These are phyloP conservation scores for Ichthyophthirius multifiliis DNA, from an alignment of 169 alveolate genomes.

Conservation along the genomic window DNA sequence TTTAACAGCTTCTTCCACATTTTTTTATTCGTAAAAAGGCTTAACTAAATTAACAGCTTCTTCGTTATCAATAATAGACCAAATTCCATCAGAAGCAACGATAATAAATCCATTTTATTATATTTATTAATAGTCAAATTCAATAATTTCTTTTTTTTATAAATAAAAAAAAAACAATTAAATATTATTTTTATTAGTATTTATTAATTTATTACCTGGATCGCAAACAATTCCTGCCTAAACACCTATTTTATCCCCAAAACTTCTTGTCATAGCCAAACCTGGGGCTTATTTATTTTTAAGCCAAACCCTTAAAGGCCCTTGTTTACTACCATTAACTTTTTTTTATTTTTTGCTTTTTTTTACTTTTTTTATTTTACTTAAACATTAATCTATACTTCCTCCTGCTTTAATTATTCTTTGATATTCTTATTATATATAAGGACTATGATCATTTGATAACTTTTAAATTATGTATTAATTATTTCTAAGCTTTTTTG, in stretches of 20 bases:
- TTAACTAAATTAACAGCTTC: slow-evolving; percentile 63
- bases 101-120: slow-evolving; percentile 76
- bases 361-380: no score
- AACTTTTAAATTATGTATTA: slow-evolving; percentile 8
- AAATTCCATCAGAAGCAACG: slow-evolving; percentile 84
- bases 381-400: slow-evolving; percentile 45
- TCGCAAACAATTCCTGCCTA: slow-evolving; percentile 71
- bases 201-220: no score
- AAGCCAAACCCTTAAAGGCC: slow-evolving; percentile 83
- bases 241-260: slow-evolving; percentile 74
- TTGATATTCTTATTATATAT: slow-evolving; percentile 53
- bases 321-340: slow-evolving; percentile 74
- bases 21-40: slow-evolving; percentile 50
- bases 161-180: slow-evolving; percentile 45
- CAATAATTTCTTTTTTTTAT: slow-evolving; percentile 56
- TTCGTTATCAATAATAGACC: slow-evolving; percentile 80
- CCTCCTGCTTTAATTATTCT: slow-evolving; percentile 61
- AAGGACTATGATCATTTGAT: slow-evolving; percentile 82
- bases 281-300: slow-evolving; percentile 75
- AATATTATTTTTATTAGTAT: background rate
- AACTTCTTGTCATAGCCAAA: slow-evolving; percentile 80
- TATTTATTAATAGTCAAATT: slow-evolving; percentile 34
- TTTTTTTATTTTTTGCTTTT: slow-evolving; percentile 60
- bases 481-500: slow-evolving; percentile 23
- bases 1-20: slow-evolving; percentile 68